These are phyloP conservation scores for Monilinia aucupariae DNA, from an alignment of 2,329 filamentous ascomycete genomes.

Conservation along the genomic window DNA sequence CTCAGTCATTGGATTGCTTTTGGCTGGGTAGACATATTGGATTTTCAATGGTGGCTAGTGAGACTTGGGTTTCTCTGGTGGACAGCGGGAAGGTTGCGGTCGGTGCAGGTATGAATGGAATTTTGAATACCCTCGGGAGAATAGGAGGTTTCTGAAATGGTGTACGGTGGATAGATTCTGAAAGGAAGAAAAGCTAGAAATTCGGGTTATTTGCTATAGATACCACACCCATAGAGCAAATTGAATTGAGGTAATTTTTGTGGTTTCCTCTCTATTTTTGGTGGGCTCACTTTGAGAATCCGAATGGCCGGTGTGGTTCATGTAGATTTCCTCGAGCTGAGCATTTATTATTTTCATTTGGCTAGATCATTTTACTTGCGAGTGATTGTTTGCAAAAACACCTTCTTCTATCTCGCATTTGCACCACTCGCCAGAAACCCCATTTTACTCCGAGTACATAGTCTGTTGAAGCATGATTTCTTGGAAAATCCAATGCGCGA, in stretches of 20 bases:
- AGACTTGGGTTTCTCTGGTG: slow-evolving; percentile 5
- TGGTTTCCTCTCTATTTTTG: neutral
- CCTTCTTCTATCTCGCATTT: too few species aligned
- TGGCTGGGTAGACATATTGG: slow-evolving; percentile 7
- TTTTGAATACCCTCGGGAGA: too few species aligned
- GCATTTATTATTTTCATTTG: neutral
- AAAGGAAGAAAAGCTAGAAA: neutral
- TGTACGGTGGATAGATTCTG: neutral
- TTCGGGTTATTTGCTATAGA: neutral
- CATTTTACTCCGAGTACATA: too few species aligned
- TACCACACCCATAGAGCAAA: neutral
- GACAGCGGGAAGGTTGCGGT: neutral
- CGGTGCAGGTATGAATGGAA: neutral
- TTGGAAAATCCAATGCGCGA: too few species aligned
- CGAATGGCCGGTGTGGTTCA: neutral
- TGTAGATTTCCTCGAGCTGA: neutral
- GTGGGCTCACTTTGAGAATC: neutral
- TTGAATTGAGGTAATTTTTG: neutral
- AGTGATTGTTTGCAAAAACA: too few species aligned
- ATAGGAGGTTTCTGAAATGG: neutral
- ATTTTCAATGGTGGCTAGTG: slow-evolving; percentile 1
- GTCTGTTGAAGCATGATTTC: too few species aligned
- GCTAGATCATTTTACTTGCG: too few species aligned
- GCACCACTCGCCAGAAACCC: too few species aligned
- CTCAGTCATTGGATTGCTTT: slow-evolving; percentile 11